Percentiles rank a stretch among this genome's conserved stretches.
Conservation (phyloP, 345 rosid genomes). For the Rubroshorea leprosula region DNA sequence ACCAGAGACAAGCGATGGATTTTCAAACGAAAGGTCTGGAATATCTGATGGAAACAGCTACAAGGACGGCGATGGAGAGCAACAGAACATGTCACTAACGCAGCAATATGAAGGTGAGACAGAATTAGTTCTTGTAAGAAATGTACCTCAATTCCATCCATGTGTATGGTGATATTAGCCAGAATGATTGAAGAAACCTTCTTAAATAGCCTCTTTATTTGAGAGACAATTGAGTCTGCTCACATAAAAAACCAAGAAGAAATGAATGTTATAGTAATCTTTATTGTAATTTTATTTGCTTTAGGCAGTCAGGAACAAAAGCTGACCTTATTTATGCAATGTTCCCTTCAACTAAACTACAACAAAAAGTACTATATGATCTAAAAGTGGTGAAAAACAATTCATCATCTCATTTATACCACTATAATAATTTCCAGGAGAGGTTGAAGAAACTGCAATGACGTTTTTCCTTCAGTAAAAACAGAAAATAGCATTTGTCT, state of each 20-base stretch:
- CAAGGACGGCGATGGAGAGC: constrained; percentile 18
- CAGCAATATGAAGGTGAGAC: background rate
- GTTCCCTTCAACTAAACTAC: too few relatives aligned
- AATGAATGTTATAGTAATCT: background rate
- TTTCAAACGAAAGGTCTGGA: constrained; percentile 63
- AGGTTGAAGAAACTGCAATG: too few relatives aligned
- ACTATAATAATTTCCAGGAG: too few relatives aligned
- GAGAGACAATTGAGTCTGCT: constrained; percentile 58
- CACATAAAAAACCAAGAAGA: constrained; percentile 18
- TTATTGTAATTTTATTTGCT: background rate
- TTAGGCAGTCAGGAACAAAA: too few relatives aligned
- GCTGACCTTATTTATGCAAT: too few relatives aligned
- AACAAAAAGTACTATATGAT: too few relatives aligned
- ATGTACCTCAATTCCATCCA: constrained; percentile 69
- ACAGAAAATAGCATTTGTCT: background rate
- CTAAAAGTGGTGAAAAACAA: too few relatives aligned
- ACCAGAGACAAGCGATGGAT: constrained; percentile 62
- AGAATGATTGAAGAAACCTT: constrained; percentile 49
- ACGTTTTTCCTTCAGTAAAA: too few relatives aligned
- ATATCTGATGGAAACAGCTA: constrained; percentile 50
- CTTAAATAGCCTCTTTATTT: constrained; percentile 51
- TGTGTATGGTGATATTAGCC: constrained; percentile 42
- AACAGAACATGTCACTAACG: constrained; percentile 13
- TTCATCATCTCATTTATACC: too few relatives aligned
- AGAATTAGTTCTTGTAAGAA: constrained; percentile 1